These are phyloP conservation scores for Yamadazyma conglobata DNA, from an alignment of 1,139 yeast genomes.

Conservation along the genomic window DNA sequence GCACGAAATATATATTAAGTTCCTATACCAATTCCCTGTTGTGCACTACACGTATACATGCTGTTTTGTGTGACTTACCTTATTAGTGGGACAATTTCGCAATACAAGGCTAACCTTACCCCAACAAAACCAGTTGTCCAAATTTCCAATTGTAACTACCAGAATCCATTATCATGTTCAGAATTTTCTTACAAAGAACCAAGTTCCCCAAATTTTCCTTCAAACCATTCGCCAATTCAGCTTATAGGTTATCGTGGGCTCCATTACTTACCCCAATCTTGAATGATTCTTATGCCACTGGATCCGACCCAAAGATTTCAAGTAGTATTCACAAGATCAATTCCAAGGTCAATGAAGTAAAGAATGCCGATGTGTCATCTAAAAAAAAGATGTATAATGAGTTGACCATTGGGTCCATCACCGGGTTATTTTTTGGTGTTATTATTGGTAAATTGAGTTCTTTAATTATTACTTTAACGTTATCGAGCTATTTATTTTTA, in stretches of 20 bases:
- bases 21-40: too few species aligned
- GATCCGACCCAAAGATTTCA: not conserved
- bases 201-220: constrained; percentile 14
- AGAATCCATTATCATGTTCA: constrained; percentile 16
- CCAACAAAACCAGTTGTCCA: too few species aligned
- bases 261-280: constrained; percentile 9
- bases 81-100: too few species aligned
- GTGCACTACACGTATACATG: too few species aligned
- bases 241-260: constrained; percentile 8
- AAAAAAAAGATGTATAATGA: constrained; percentile 49
- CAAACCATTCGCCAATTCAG: constrained; percentile 6
- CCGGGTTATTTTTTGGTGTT: constrained; percentile 61
- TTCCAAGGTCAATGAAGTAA: not conserved
- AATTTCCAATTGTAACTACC: too few species aligned
- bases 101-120: too few species aligned
- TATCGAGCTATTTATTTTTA: constrained; percentile 48
- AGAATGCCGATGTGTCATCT: constrained; percentile 3
- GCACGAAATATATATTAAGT: too few species aligned
- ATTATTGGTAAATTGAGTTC: constrained; percentile 65
- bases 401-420: constrained; percentile 63
- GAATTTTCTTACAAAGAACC: constrained; percentile 11
- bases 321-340: not conserved
- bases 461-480: constrained; percentile 50
- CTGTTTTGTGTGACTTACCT: too few species aligned
- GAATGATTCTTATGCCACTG: constrained; percentile 6